phyloP scores from a whole-genome alignment of 805 yeast genomes.

The Metschnikowia drakensbergensis region DNA sequence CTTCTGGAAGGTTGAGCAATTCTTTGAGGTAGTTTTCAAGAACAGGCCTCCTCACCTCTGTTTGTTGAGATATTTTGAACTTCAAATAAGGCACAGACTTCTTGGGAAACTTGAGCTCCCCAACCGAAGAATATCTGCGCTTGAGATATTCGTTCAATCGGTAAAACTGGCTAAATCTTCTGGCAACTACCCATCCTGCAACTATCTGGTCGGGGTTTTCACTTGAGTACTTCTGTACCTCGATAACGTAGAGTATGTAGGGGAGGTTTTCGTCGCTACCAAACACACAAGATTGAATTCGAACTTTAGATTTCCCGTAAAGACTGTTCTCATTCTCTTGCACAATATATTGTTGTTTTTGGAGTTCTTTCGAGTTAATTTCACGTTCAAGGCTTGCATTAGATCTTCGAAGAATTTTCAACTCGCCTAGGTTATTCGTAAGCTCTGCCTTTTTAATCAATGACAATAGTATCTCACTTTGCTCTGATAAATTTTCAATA shows the following conservation, averaged over 20 bases:
- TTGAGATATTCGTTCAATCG: constrained; percentile 64
- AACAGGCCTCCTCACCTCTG: constrained; percentile 58
- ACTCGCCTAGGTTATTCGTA: constrained; percentile 69
- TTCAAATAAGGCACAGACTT: constrained; percentile 60
- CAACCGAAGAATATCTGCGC: constrained; percentile 47
- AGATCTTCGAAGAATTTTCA: constrained; percentile 66
- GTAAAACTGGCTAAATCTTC: constrained; percentile 82
- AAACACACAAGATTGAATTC: constrained; percentile 50
- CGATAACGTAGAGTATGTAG: constrained; percentile 69
- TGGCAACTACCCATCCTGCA: constrained; percentile 87
- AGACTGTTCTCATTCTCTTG: constrained; percentile 80
- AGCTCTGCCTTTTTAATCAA: constrained; percentile 77
- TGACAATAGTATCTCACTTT: constrained; percentile 61
- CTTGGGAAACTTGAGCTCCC: constrained; percentile 52
- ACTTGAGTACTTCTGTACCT: constrained; percentile 53
- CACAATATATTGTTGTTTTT: constrained; percentile 74
- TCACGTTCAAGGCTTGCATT: constrained; percentile 64
- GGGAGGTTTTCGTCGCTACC: constrained; percentile 46
- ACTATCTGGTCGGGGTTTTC: constrained; percentile 42
- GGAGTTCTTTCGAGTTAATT: constrained; percentile 66
- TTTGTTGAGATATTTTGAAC: constrained; percentile 60
- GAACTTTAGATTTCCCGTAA: constrained; percentile 58
- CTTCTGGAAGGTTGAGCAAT: constrained; percentile 57
- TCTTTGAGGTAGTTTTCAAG: constrained; percentile 60
- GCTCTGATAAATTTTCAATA: constrained; percentile 56